These are phyloP conservation scores for Toxoplasma gondii DNA, from an alignment of 169 alveolate species.

Conservation along the genomic window DNA sequence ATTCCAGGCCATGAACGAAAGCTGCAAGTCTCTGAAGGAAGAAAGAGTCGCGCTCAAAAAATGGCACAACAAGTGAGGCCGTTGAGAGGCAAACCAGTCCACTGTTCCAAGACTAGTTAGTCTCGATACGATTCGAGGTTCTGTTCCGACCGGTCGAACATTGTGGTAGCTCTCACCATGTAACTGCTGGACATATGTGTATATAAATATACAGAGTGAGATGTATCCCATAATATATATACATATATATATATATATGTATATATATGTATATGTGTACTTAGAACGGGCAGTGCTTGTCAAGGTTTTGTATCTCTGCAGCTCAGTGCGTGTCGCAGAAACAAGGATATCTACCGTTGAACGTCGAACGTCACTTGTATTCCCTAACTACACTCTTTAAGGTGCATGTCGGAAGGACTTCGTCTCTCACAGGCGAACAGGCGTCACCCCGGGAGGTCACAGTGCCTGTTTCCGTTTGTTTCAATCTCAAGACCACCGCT, in stretches of 20 bases:
- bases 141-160: background rate
- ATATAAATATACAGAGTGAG: background rate
- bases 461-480: background rate
- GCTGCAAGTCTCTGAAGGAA: background rate
- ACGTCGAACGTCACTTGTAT: too few species aligned
- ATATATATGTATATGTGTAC: too few species aligned
- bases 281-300: too few species aligned
- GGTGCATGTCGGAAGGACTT: background rate
- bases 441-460: background rate
- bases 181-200: background rate
- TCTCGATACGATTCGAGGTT: background rate
- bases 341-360: too few species aligned
- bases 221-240: too few species aligned
- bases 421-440: background rate
- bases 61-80: background rate
- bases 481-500: too few species aligned
- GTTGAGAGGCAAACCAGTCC: background rate
- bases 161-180: background rate
- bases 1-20: background rate
- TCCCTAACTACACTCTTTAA: background rate
- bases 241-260: too few species aligned
- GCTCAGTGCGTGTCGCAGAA: too few species aligned
- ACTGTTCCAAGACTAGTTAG: background rate
- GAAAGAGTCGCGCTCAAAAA: background rate
- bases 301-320: too few species aligned